Base-by-base conservation (phyloP, 2,329 filamentous ascomycete genomes). In the Fusarium sp. region DNA sequence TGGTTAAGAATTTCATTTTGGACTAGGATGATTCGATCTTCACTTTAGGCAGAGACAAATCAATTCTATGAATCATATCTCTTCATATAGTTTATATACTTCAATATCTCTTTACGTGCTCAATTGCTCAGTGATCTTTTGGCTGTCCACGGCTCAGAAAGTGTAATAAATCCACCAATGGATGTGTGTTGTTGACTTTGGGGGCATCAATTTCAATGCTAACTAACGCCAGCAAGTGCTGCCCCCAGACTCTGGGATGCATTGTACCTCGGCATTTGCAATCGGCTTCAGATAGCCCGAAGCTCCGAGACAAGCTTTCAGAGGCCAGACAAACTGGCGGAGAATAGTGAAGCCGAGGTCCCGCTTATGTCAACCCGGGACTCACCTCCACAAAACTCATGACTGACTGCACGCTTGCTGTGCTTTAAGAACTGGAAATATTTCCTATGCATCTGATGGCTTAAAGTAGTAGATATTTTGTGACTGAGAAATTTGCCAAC, bases 351-450 rank as follows among this genome's bases (percentile, higher is more conserved):
- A 38, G 34, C 34, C 34, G 34, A 38, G 9, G 1, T 4, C 34
- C 34, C 9, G 34, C 18, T n/a, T 12, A 3, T n/a, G 10, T 11
- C 10, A 8, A 38, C 10, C 18, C 6, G 34, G 34, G 34, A 38
- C 10, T 12, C 10, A 6, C 10, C 10, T 38, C 34, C 10, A n/a
- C 18, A 10, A n/a, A 18, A 11, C 18, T 6, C 34, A n/a, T 38
- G 2, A 15, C 18, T 38, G 10, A 38, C 3, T 4, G 18, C 11
- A 7, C 10, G 34, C 34, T n/a, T n/a, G 1, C 10, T n/a, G 10
- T 38, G 10, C 3, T 4, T 1, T 12, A 12, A 38, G 2, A 3
- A n/a, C 34, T 12, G 4, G 0, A 7, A n/a, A 11, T 38, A 38
- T n/a, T n/a, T n/a, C 2, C 18, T 38, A 10, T 38, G 18, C 18